A percentile compares a stretch with the other conserved stretches of the same genome.
Evolutionary conservation across 805 yeast genomes (phyloP).

Genomic region (Wickerhamiella spandovensis): DNA sequence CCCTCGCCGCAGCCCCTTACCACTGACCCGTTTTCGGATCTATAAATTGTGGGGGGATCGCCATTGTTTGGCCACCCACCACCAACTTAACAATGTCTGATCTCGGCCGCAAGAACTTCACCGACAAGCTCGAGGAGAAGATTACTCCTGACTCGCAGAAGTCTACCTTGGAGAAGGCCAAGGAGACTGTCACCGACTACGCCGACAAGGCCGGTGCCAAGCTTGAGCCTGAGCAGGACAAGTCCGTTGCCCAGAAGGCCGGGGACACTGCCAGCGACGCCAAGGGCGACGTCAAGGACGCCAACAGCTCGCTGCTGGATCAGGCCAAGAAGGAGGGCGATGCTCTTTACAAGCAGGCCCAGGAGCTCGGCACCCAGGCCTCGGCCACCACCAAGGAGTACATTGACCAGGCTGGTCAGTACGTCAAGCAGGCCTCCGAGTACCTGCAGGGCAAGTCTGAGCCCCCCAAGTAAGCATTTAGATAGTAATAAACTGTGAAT

Average conservation of each 20-base stretch:
- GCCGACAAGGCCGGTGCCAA: conserved; percentile 50
- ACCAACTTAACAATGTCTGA: conserved; percentile 16
- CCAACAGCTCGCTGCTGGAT: conserved; percentile 36
- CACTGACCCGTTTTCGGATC: background rate
- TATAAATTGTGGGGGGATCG: background rate
- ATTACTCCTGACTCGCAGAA: conserved; percentile 63
- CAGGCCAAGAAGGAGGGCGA: conserved; percentile 35
- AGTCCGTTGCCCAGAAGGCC: conserved; percentile 47
- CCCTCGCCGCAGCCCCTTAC: background rate
- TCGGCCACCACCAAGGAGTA: conserved; percentile 16
- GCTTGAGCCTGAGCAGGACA: conserved; percentile 39
- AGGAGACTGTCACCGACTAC: conserved; percentile 55
- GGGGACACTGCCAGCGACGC: conserved; percentile 49
- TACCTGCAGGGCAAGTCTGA: conserved; percentile 20
- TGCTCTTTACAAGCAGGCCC: conserved; percentile 19
- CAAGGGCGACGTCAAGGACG: conserved; percentile 36
- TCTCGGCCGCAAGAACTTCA: conserved; percentile 60
- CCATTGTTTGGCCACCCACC: background rate
- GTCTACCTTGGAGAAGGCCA: conserved; percentile 47
- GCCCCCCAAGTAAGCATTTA: conserved; percentile 1
- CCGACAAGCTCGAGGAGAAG: conserved; percentile 54
- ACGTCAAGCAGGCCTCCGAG: conserved; percentile 23
- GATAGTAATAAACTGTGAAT: background rate
- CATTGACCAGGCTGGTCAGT: conserved; percentile 19
- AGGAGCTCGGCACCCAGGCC: conserved; percentile 15